Conservation (phyloP, 2,329 filamentous ascomycete species). For the Podosphaera xanthii region DNA sequence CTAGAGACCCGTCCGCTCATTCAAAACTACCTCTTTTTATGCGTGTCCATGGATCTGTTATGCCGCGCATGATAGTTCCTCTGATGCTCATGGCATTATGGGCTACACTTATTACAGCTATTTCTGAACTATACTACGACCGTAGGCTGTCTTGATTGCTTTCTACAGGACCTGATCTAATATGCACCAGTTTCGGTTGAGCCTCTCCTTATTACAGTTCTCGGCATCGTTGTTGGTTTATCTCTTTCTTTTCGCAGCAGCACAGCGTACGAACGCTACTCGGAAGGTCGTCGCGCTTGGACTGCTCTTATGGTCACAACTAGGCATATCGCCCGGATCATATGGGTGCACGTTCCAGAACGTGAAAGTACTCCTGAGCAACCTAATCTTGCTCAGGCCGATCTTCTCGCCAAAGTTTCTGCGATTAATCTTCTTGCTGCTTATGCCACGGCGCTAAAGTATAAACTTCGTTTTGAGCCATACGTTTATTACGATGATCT, state of each 20-base stretch:
- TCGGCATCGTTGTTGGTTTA: slow-evolving; percentile 63
- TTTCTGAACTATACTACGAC: slow-evolving; percentile 6
- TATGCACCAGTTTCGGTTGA: slow-evolving; percentile 26
- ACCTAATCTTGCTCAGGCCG: background rate
- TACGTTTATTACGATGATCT: slow-evolving; percentile 58
- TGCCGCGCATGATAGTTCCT: slow-evolving; percentile 53
- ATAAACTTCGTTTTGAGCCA: slow-evolving; percentile 65
- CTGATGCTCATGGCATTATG: slow-evolving; percentile 37
- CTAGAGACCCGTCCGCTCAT: slow-evolving; percentile 46
- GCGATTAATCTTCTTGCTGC: slow-evolving; percentile 56
- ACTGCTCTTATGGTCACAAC: slow-evolving; percentile 35
- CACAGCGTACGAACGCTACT: slow-evolving; percentile 53
- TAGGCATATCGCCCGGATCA: slow-evolving; percentile 48
- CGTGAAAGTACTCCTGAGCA: slow-evolving; percentile 24
- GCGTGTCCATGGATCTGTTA: slow-evolving; percentile 51
- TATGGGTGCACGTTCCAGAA: slow-evolving; percentile 59
- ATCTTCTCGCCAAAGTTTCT: slow-evolving; percentile 38
- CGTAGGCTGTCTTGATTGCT: background rate
- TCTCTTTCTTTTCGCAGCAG: slow-evolving; percentile 57
- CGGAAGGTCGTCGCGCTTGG: slow-evolving; percentile 41
- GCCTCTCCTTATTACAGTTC: slow-evolving; percentile 47
- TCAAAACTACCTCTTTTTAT: slow-evolving; percentile 61
- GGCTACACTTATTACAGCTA: slow-evolving; percentile 44
- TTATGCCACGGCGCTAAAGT: slow-evolving; percentile 54
- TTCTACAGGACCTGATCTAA: background rate